Conservation (phyloP, 768 basidiomycete genomes). For the Boletus vinaceobasis region DNA sequence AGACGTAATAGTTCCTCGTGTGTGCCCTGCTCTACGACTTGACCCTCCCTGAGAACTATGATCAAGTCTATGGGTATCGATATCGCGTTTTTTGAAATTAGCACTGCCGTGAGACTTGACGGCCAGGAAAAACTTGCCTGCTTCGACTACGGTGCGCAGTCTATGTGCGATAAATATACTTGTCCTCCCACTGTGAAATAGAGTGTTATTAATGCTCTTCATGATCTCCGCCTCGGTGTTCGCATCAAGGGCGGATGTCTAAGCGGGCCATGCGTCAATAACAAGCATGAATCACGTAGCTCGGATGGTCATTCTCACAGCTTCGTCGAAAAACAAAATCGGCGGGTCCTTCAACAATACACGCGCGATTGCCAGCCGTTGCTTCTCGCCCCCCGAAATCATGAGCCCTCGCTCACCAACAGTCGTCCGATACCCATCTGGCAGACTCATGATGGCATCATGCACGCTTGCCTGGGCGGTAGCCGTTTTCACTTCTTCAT, state of each 20-base stretch:
- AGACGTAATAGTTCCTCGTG: conserved; percentile 79
- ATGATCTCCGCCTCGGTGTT: conserved; percentile 94
- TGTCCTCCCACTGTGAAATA: conserved; percentile 77
- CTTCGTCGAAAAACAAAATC: conserved; percentile 98
- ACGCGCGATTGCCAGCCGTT: conserved; percentile 90
- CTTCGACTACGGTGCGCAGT: conserved; percentile 83
- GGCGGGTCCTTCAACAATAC: conserved; percentile 92
- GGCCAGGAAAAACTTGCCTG: conserved; percentile 49
- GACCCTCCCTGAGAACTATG: conserved; percentile 89
- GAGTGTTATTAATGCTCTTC: conserved; percentile 81
- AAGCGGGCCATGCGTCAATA: background rate
- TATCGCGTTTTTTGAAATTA: background rate
- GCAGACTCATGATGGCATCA: conserved; percentile 71
- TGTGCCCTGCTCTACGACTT: conserved; percentile 89
- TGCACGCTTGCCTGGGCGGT: conserved; percentile 87
- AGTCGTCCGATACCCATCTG: conserved; percentile 83
- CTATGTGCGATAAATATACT: conserved; percentile 97
- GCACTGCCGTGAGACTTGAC: background rate
- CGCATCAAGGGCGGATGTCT: conserved; percentile 96
- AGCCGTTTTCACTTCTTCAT: conserved; percentile 85
- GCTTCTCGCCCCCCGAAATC: conserved; percentile 99
- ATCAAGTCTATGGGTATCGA: conserved; percentile 63
- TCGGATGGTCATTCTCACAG: conserved; percentile 51
- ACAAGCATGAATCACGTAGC: background rate
- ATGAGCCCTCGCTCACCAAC: conserved; percentile 97